phyloP scores from a whole-genome alignment of 2,329 filamentous ascomycete genomes.

The Neonectria faginata region DNA sequence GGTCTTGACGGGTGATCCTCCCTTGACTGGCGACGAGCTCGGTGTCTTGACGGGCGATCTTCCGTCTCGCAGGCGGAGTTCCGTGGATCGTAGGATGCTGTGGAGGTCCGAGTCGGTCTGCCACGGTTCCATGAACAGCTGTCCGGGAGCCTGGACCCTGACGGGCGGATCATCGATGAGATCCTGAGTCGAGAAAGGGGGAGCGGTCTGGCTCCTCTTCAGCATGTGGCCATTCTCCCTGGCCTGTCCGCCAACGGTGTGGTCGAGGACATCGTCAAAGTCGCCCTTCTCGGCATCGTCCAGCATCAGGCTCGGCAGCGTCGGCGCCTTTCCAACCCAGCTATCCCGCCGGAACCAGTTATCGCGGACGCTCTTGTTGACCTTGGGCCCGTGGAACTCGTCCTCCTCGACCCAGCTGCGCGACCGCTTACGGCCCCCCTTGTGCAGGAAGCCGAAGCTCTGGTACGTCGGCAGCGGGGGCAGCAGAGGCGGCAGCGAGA shows the following conservation, averaged over 20 bases:
- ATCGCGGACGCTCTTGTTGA: conserved; percentile 48
- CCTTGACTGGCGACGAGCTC: conserved; percentile 43
- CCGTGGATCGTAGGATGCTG: conserved; percentile 65
- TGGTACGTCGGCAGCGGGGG: conserved; percentile 51
- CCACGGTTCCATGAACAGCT: conserved; percentile 39
- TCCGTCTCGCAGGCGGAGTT: conserved; percentile 61
- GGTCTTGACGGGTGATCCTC: conserved; percentile 44
- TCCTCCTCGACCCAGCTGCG: conserved; percentile 64
- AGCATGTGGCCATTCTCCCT: conserved; percentile 22
- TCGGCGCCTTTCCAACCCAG: conserved; percentile 51
- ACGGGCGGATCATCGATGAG: conserved; percentile 26
- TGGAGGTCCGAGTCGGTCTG: conserved; percentile 61
- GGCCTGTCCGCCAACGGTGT: conserved; percentile 35
- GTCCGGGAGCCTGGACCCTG: conserved; percentile 30
- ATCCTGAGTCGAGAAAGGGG: conserved; percentile 33
- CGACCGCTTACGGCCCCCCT: conserved; percentile 44
- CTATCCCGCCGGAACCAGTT: conserved; percentile 50
- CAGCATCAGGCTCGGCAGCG: conserved; percentile 50
- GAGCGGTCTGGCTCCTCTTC: conserved; percentile 38
- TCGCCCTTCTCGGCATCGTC: conserved; percentile 42
- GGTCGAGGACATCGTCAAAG: conserved; percentile 26
- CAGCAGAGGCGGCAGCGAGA: conserved; percentile 47
- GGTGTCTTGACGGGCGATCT: conserved; percentile 48
- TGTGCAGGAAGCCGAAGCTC: conserved; percentile 46
- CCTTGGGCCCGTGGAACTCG: conserved; percentile 60